phyloP scores from a whole-genome alignment of 257 asterid genomes.

The Capsicum baccatum region DNA sequence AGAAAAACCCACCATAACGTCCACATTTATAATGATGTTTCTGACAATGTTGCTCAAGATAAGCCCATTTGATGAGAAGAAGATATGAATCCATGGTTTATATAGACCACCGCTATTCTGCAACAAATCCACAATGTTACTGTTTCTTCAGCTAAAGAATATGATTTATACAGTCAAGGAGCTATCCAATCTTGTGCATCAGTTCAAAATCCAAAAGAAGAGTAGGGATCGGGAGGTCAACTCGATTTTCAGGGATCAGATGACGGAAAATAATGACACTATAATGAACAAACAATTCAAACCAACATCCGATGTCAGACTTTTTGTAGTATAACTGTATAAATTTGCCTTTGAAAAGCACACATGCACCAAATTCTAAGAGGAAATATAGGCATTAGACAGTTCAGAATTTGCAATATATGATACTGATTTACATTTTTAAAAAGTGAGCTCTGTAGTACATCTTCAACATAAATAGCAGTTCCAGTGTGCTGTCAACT shows the following conservation, averaged over 20 bases:
- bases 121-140: conserved; percentile 20
- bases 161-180: not conserved
- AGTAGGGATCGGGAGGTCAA: not conserved
- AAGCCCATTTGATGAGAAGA: not conserved
- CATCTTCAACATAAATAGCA: conserved; percentile 11
- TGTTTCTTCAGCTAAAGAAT: not conserved
- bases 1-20: not conserved
- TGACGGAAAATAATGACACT: not conserved
- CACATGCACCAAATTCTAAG: not conserved
- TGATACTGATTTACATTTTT: conserved; percentile 26
- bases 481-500: conserved; percentile 15
- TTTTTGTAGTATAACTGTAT: not conserved
- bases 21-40: not conserved
- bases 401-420: conserved; percentile 23
- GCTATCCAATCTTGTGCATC: not conserved
- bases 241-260: not conserved
- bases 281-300: not conserved
- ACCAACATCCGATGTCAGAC: not conserved
- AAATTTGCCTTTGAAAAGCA: not conserved
- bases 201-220: not conserved
- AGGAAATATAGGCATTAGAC: conserved; percentile 9
- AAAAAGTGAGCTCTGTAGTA: conserved; percentile 10
- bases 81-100: conserved; percentile 1
- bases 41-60: not conserved
- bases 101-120: not conserved